Conservation (phyloP, 129 eudicot genomes). For the Flaveria ramosissima region DNA sequence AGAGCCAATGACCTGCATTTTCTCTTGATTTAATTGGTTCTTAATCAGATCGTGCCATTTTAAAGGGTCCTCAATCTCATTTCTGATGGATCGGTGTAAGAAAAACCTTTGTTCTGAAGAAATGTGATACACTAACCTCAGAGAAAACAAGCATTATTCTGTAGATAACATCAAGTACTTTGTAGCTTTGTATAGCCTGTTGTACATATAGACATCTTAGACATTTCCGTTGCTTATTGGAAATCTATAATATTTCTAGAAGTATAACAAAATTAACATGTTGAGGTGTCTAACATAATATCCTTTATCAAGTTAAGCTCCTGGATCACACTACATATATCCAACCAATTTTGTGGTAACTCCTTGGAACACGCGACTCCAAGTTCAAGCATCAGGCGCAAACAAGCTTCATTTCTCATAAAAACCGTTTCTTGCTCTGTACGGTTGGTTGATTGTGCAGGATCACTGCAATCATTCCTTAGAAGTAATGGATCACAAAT, state of each 20-base stretch:
- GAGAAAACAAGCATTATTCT: constrained; percentile 13
- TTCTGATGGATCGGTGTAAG: constrained; percentile 8
- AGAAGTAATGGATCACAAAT: constrained; percentile 38
- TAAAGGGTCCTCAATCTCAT: constrained; percentile 7
- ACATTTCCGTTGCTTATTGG: too few relatives aligned
- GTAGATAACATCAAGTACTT: constrained; percentile 7
- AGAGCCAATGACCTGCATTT: constrained; percentile 35
- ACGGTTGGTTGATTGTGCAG: too few relatives aligned
- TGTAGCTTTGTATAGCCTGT: constrained; percentile 4
- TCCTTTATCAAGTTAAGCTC: constrained; percentile 28
- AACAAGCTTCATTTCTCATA: neutral
- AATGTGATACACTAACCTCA: neutral
- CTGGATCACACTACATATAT: constrained; percentile 10
- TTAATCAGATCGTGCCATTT: constrained; percentile 15
- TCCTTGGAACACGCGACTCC: constrained; percentile 42
- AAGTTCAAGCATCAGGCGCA: constrained; percentile 21
- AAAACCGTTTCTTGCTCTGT: constrained; percentile 21
- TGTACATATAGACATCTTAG: neutral
- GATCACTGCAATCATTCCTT: neutral
- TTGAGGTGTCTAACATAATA: constrained; percentile 3
- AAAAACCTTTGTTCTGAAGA: constrained; percentile 18
- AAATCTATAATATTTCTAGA: too few relatives aligned
- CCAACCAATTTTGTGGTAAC: constrained; percentile 37
- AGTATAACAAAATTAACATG: neutral
- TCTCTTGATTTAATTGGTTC: constrained; percentile 17